phyloP scores from a whole-genome alignment of 192 early-diverging fungal genomes.

The Coemansia brasiliensis region DNA sequence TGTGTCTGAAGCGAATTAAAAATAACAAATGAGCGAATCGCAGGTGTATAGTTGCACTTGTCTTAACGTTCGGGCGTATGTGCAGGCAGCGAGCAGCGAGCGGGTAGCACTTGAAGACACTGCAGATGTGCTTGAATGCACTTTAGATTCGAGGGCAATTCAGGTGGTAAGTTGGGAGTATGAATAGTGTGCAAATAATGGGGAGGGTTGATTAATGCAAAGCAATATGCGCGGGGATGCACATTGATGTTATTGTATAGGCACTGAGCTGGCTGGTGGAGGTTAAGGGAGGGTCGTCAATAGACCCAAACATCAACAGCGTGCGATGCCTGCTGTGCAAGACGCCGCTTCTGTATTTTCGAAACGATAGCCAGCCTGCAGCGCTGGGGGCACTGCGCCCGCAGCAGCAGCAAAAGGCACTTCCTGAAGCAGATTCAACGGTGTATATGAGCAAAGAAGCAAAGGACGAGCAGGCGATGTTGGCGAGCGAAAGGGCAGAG shows the following conservation, averaged over 20 bases:
- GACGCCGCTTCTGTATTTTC: conserved; percentile 35
- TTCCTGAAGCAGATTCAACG: conserved; percentile 24
- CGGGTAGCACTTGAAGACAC: conserved; percentile 42
- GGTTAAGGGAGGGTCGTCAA: conserved; percentile 47
- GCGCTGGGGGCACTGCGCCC: conserved; percentile 7
- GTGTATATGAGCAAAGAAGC: conserved; percentile 29
- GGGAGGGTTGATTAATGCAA: conserved; percentile 1
- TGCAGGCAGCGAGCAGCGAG: conserved; percentile 14
- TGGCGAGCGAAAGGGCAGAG: conserved; percentile 13
- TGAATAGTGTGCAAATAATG: background rate
- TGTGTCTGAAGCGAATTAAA: background rate
- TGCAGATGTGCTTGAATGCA: conserved; percentile 37
- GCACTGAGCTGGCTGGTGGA: conserved; percentile 35
- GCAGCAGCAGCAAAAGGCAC: conserved; percentile 15
- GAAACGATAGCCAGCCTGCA: conserved; percentile 1
- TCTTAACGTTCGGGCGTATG: conserved; percentile 42
- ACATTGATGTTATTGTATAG: conserved; percentile 17
- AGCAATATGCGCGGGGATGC: background rate
- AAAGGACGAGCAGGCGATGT: conserved; percentile 16
- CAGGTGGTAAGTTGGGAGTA: conserved; percentile 33
- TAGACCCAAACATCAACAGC: conserved; percentile 49
- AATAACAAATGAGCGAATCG: conserved; percentile 12
- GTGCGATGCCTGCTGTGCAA: conserved; percentile 52
- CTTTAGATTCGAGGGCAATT: conserved; percentile 29
- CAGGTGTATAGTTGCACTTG: conserved; percentile 29